These are phyloP conservation scores for Cytospora paraplurivora DNA, from an alignment of 2,329 filamentous ascomycete species.

Conservation along the genomic window DNA sequence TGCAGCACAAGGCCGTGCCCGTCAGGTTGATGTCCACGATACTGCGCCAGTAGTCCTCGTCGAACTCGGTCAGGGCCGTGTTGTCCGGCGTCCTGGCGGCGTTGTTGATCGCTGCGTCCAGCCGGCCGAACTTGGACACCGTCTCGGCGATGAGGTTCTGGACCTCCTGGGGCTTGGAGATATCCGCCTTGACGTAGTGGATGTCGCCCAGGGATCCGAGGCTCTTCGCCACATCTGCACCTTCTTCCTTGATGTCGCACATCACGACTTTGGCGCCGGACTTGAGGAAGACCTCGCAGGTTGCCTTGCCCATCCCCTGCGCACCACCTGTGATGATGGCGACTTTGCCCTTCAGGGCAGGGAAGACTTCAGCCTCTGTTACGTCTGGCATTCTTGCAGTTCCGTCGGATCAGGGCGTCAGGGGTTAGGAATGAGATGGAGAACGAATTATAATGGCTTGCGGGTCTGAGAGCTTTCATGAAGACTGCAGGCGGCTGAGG, in stretches of 20 bases:
- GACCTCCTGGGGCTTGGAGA: constrained; percentile 1
- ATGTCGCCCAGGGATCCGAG: not conserved
- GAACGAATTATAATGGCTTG: not conserved
- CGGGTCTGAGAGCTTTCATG: not conserved
- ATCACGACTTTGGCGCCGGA: constrained; percentile 39
- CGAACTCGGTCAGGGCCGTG: not conserved
- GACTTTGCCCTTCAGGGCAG: constrained; percentile 32
- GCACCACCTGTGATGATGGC: constrained; percentile 39
- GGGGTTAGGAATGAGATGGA: not conserved
- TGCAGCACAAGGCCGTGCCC: not conserved
- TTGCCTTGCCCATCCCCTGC: constrained; percentile 38
- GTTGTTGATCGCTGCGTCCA: not conserved
- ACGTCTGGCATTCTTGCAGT: not conserved
- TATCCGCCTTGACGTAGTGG: not conserved
- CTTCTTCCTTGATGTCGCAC: constrained; percentile 35
- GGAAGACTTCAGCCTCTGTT: constrained; percentile 4
- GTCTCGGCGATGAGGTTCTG: not conserved
- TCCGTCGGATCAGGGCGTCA: not conserved
- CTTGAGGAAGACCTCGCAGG: constrained; percentile 37
- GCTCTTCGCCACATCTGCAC: not conserved
- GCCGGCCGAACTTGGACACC: not conserved
- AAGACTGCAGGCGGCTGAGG: not conserved
- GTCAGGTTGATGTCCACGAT: constrained; percentile 7
- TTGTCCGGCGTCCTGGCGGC: constrained; percentile 5
- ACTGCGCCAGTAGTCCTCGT: constrained; percentile 1